Base-by-base conservation (phyloP, 2,329 filamentous ascomycete genomes). In the Colletotrichum sp. region DNA sequence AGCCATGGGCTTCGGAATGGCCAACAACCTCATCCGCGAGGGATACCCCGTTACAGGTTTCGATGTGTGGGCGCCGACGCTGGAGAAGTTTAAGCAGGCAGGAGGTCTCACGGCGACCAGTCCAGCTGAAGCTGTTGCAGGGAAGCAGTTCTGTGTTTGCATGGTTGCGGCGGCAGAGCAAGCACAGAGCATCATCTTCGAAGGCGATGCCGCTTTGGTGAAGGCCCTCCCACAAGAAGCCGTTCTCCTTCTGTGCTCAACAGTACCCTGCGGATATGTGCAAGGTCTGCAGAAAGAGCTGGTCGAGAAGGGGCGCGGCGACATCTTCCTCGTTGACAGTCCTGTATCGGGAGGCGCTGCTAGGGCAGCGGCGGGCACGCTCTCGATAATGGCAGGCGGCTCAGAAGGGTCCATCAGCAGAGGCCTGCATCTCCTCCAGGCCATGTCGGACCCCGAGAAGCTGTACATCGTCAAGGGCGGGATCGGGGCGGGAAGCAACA, bases 1-100 rank as follows among this genome's bases (percentile, higher is more conserved):
- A 72, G 94, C 94, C 84, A 95, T 95, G 94, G 94, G 94, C 81
- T 94, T 95, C 82, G 94, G 94, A 82, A 95, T 96, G 94, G 94
- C 94, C 78, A 94, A 91, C 75, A 90, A 95, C 81, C 90, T 96
- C 61, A 87, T 95, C 80, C 91, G 92, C 78, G 85, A 90, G 78
- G 93, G 93, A 74, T 94, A 93, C 83, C 76, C 86, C 30, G 93
- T 95, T 28, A 93, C 91, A 27, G 94, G 94, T 72, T 95, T 92
- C 82, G 94, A 96, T 80, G 90, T 95, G 55, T 95, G 91, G 85
- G 86, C 86, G 4, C 92, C 93, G 8, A 92, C 93, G 0, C 88
- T 95, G 39, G 90, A 93, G 71, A 90, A 89, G 27, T 95, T 95
- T 86, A 84, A 88, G 57, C 84, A 88, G 6, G 92, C 91, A 0